Evolutionary conservation across 768 basidiomycete genomes (phyloP).

Genomic region (Lactarius pseudohatsudake): DNA sequence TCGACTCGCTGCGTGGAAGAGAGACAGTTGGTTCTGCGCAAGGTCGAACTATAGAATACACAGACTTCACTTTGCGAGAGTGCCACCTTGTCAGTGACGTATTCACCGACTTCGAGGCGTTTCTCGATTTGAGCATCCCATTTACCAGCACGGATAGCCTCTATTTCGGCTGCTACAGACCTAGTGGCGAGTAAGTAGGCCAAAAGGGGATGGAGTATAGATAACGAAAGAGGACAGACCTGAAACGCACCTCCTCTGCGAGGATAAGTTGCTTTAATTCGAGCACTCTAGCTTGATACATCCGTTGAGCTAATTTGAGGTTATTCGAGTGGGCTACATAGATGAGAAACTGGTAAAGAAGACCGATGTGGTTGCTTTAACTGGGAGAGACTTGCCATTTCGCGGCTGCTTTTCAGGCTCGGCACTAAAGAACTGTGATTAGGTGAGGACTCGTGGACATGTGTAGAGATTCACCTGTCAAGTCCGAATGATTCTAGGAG

Average conservation of each 20-base stretch:
- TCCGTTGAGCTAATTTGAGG: constrained; percentile 69
- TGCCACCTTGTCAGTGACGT: constrained; percentile 25
- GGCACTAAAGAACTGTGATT: constrained; percentile 15
- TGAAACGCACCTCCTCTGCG: constrained; percentile 76
- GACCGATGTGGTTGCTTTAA: background rate
- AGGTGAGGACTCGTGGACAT: background rate
- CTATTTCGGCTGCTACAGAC: constrained; percentile 68
- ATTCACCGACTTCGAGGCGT: constrained; percentile 33
- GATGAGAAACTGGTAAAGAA: constrained; percentile 3
- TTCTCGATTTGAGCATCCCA: constrained; percentile 56
- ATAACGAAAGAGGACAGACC: constrained; percentile 42
- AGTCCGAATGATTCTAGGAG: constrained; percentile 13
- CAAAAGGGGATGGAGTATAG: background rate
- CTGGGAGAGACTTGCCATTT: constrained; percentile 41
- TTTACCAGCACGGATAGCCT: constrained; percentile 66
- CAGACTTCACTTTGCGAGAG: constrained; percentile 20
- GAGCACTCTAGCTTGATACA: constrained; percentile 65
- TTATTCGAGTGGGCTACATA: constrained; percentile 55
- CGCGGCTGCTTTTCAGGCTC: constrained; percentile 46
- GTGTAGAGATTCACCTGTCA: constrained; percentile 7
- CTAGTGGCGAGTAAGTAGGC: constrained; percentile 39
- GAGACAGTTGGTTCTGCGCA: constrained; percentile 6
- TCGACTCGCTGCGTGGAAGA: constrained; percentile 17
- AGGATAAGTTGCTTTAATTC: constrained; percentile 73
- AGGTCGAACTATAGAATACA: background rate